Base-by-base conservation (phyloP, 352 stramenopile species). In the Pythium oligandrum region DNA sequence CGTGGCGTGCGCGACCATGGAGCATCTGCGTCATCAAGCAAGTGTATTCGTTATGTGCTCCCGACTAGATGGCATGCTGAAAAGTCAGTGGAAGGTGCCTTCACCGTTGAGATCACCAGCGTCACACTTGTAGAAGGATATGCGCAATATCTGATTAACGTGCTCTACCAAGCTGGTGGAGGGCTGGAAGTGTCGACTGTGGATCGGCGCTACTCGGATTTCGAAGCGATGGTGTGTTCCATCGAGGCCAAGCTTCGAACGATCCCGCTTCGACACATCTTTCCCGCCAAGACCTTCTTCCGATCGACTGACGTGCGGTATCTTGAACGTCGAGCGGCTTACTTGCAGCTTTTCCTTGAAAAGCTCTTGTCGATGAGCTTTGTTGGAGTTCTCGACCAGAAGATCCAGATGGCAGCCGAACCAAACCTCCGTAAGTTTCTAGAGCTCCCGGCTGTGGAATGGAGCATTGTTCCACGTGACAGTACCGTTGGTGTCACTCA, bases 201-300 rank as follows among this genome's bases (percentile, higher is more conserved):
- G 11, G 70, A 83, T 51, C 83, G 68, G 4, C 79, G 83, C 11
- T 93, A 79, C 52, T 83, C 72, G 3, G 83, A 93, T 40, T 93
- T 93, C 50, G 63, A 83, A 34, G 66, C 65, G 7, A 55, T 93
- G 7, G 76, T 70, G 38, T 51, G 71, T 33, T 57, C 64, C 26
- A 61, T 93, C 6, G 75, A 87, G 37, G 40, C 42, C 26, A 93
- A 93, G 53, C 40, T 90, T 31, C 69, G 69, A 11, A 59, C 66
- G 4, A 51, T 93, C 43, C 56, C 69, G 11, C 48, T 86, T 26
- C 63, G 76, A 17, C 63, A 68, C 31, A 55, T 78, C 6, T 67
- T 92, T n/a, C 83, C 83, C 6, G 65, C 72, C 5, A 93, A 93
- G 51, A 90, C 83, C 1, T 62, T 93, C 9, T 90, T 90, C 45